Evolutionary conservation across 2,329 filamentous ascomycete species (phyloP), one percentile per base, ranked within the genome.

Genomic region (Pezicula neosporulosa): DNA sequence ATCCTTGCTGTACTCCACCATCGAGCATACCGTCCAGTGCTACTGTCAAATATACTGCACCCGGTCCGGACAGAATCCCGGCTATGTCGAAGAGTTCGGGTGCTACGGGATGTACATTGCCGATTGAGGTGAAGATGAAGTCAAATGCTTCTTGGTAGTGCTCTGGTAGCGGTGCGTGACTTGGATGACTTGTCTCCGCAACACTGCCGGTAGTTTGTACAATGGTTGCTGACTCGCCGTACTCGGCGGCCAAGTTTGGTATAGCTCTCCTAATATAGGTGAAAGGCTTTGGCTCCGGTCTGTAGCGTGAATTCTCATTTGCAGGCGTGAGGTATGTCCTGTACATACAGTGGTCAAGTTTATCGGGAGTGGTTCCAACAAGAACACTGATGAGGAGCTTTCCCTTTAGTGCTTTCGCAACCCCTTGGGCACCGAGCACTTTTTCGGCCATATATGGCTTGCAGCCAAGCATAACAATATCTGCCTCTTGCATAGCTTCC

Each of bases 351-450:
- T 91, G 68, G 82, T 85, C 78, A 55, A 96, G 81, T 62, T 90
- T 83, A 41, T 80, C 71, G 9, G 83, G 80, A 2, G 86, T 84
- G 24, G 94, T 82, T 51, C 91, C 91, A 4, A 89, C 90, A 50
- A 89, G 82, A 58, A 96, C 89, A 63, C 83, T 89, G 66, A 96
- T 86, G 33, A 96, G 76, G 3, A 96, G 77, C 69, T 96, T 96
- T 41, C 88, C 89, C 52, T 80, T 75, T 10, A 96, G 77, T 1
- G 89, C 90, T 56, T 86, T 80, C 41, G 76, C 73, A 71, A 95
- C 87, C 47, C 87, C 89, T 1, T 80, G 70, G 48, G 80, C 80
- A 49, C 76, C 73, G 2, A 96, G 78, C 37, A 96, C 79, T 4
- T 80, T 80, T 54, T 81, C 76, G 54, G 88, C 82, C 75, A 87